phyloP scores from a whole-genome alignment of 495 filamentous ascomycete species.

The Entonaema liquescens region DNA sequence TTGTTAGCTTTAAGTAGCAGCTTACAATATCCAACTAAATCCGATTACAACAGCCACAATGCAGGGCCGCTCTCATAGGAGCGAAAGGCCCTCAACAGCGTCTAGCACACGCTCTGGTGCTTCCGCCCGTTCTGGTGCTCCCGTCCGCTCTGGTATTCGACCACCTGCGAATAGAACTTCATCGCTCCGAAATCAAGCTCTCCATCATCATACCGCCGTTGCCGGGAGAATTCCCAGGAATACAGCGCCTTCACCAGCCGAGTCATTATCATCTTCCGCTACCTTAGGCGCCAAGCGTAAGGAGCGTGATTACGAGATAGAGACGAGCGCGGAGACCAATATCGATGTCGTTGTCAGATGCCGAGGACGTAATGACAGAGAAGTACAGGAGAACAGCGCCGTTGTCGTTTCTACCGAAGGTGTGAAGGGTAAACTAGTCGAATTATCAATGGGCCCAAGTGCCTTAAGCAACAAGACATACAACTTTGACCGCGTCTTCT shows the following conservation, averaged over 20 bases:
- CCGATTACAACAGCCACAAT: constrained; percentile 19
- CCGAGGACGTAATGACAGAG: constrained; percentile 89
- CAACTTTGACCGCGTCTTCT: constrained; percentile 96
- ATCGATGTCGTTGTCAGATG: constrained; percentile 97
- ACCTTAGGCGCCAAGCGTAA: constrained; percentile 74
- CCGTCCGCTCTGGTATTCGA: constrained; percentile 44
- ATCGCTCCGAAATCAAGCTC: constrained; percentile 36
- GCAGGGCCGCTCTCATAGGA: constrained; percentile 46
- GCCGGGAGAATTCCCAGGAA: constrained; percentile 51
- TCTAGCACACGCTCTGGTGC: constrained; percentile 34
- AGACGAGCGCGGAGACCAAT: constrained; percentile 83
- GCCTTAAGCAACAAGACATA: constrained; percentile 96
- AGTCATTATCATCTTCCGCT: constrained; percentile 65
- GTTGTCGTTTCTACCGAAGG: constrained; percentile 90
- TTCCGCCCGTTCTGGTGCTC: constrained; percentile 29
- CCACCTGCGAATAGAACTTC: constrained; percentile 41
- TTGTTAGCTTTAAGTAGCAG: constrained; percentile 30
- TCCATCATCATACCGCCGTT: constrained; percentile 32
- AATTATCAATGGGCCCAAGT: constrained; percentile 91
- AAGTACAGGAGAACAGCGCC: constrained; percentile 90
- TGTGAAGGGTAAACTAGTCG: constrained; percentile 80
- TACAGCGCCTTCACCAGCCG: constrained; percentile 70
- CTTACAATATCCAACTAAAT: constrained; percentile 17
- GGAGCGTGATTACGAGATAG: constrained; percentile 80
- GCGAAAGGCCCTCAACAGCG: constrained; percentile 40